Base-by-base conservation (phyloP, 2,329 filamentous ascomycete species). In the Alternaria conjuncta region DNA sequence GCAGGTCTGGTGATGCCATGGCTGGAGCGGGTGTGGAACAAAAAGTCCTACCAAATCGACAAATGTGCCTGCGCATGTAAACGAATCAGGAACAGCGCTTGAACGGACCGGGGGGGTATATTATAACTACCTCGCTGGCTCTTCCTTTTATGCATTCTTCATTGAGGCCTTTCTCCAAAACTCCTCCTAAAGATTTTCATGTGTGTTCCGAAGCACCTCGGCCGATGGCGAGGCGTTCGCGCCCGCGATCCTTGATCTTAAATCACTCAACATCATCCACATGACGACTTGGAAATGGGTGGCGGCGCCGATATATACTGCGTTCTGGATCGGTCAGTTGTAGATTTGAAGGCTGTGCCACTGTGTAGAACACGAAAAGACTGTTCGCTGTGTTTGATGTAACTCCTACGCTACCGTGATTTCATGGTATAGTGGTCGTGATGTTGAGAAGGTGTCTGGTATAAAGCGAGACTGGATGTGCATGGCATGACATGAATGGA, bases 1-100 rank as follows among this genome's bases (percentile, higher is more conserved):
- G 12, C 12, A 1, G 28, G 5, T 1, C 2, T 30, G 28, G 2
- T 3, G 5, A 30, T 30, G 5, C 12, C 30, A 36, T 10, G 32
- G 15, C 15, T 41, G 15, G 32, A 41, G 36, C 36, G 8, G 11
- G 15, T 41, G 15, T 6, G 36, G 2, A 41, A 11, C n/a, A 1
- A 36, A 41, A n/a, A 41, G 1, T 41, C 15, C 2, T 1, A n/a
- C 0, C 0, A 0, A 1, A 41, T 41, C 4, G 32, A 1, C 32
- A 10, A 3, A 41, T 5, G 15, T 41, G 7, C 4, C 4, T n/a
- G 32, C 32, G 32, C 7, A 1, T 1, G 15, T 1, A 0, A 41
- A 41, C 32, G 32, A n/a, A n/a, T n/a, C n/a, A n/a, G n/a, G 0
- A n/a, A 41, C 4, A 41, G 30, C 2, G 2, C n/a, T n/a, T 9